Base-by-base conservation (phyloP, 2,329 filamentous ascomycete genomes). In the Endothia cerciana region DNA sequence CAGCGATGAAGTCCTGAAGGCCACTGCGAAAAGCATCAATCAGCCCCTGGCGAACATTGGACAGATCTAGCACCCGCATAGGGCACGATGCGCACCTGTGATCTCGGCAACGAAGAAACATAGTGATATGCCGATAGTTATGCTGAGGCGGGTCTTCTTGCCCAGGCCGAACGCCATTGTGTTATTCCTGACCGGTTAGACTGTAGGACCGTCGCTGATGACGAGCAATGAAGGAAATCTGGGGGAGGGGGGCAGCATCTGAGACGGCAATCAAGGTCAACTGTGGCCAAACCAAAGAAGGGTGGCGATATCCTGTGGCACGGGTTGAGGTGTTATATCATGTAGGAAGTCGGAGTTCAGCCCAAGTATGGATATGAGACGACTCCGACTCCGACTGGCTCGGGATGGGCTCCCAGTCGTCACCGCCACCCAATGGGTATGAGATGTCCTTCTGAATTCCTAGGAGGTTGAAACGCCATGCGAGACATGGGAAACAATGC, bases 1-100 rank as follows among this genome's bases (percentile, higher is more conserved):
- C 13, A 94, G 80, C 0, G 91, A 93, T 62, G 82, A 82, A 1
- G 91, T 93, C 67, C 87, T 87, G 71, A 91, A 90, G 2, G 89
- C 89, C 66, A 90, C 86, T 86, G 68, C 55, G 8, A 22, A 40
- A 49, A 55, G 36, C 28, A 45, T 59, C 15, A 45, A n/a, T n/a
- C n/a, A n/a, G n/a, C n/a, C 40, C 22, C 4, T 43, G 15, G 15
- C 6, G 19, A 40, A 8, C 33, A 57, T n/a, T 17, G 17, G 4
- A 25, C 13, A 2, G n/a, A 13, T 17, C 19, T 15, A 15, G 15
- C 40, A 19, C 22, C 36, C 28, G 22, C 19, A 30, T 13, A n/a
- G n/a, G n/a, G n/a, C 10, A 30, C 49, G 19, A 4, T 22, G 71
- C 77, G 36, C 62, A 85, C 84, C 79, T 36, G 76, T 73, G 6